Percentiles rank a stretch among this genome's conserved stretches.
phyloP scores from a whole-genome alignment of 352 stramenopile genomes.

The Phytophthora macrochlamydospora region DNA sequence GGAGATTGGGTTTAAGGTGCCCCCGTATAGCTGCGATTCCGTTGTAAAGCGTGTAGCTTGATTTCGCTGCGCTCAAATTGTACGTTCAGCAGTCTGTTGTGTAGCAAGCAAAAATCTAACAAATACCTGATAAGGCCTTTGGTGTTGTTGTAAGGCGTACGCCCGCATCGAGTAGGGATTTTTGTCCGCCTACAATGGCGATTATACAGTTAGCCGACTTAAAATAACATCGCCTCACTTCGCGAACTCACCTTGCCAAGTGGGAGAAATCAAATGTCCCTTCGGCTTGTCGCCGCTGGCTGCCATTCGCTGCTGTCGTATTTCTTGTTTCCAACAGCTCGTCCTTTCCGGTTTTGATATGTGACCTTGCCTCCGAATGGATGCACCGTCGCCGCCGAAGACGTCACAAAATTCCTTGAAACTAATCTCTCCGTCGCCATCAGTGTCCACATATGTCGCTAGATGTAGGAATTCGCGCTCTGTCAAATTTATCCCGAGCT shows the following conservation, averaged over 20 bases:
- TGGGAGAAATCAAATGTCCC: slow-evolving; percentile 54
- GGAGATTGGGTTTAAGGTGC: slow-evolving; percentile 13
- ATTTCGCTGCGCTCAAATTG: slow-evolving; percentile 5
- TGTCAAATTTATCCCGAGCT: slow-evolving; percentile 55
- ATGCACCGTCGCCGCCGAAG: slow-evolving; percentile 21
- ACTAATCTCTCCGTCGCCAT: slow-evolving; percentile 60
- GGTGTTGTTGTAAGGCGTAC: slow-evolving; percentile 43
- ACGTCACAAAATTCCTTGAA: slow-evolving; percentile 62
- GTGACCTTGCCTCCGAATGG: slow-evolving; percentile 6
- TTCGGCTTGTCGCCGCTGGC: slow-evolving; percentile 15
- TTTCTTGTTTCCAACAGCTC: slow-evolving; percentile 1
- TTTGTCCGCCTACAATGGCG: slow-evolving; percentile 31
- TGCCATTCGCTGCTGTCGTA: slow-evolving; percentile 1
- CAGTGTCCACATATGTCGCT: slow-evolving; percentile 40
- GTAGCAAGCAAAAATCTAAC: background rate
- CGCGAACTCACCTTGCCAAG: slow-evolving; percentile 33
- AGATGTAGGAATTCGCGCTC: slow-evolving; percentile 56
- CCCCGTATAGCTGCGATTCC: slow-evolving; percentile 37
- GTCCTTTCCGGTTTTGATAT: background rate
- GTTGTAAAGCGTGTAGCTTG: slow-evolving; percentile 38
- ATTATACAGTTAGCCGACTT: slow-evolving; percentile 3
- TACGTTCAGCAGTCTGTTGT: background rate
- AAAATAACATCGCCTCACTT: background rate
- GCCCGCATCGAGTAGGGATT: slow-evolving; percentile 46
- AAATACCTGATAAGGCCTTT: slow-evolving; percentile 37